Conservation (phyloP, 768 basidiomycete genomes). For the Lactarius evosmus region DNA sequence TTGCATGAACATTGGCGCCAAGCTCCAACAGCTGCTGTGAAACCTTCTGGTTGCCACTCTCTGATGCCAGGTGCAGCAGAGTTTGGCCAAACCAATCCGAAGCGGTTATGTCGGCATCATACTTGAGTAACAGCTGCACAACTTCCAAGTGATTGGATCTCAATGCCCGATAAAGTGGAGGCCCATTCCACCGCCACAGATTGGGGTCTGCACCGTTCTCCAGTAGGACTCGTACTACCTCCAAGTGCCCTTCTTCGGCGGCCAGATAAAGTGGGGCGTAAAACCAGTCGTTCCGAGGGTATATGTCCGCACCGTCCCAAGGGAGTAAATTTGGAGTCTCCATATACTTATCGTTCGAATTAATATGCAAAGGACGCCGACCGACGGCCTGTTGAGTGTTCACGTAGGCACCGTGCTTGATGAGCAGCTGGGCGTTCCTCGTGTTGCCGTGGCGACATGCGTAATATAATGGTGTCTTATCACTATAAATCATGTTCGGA, state of each 20-base stretch:
- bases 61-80: not conserved
- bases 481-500: not conserved
- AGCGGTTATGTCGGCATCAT: not conserved
- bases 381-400: rapidly evolving
- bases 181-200: not conserved
- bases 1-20: not conserved
- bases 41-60: not conserved
- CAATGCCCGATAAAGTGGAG: not conserved
- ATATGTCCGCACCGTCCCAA: not conserved
- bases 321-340: not conserved
- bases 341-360: not conserved
- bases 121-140: not conserved
- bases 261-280: not conserved
- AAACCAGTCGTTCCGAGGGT: not conserved
- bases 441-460: not conserved
- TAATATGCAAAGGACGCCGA: not conserved
- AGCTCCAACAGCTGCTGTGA: not conserved
- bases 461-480: not conserved
- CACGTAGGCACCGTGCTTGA: not conserved
- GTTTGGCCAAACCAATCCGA: not conserved
- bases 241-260: not conserved
- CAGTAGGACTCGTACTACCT: not conserved
- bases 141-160: not conserved
- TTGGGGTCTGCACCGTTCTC: not conserved
- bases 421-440: not conserved